Conservation (phyloP, 2,329 filamentous ascomycete genomes). For the Fusarium torreyae region DNA sequence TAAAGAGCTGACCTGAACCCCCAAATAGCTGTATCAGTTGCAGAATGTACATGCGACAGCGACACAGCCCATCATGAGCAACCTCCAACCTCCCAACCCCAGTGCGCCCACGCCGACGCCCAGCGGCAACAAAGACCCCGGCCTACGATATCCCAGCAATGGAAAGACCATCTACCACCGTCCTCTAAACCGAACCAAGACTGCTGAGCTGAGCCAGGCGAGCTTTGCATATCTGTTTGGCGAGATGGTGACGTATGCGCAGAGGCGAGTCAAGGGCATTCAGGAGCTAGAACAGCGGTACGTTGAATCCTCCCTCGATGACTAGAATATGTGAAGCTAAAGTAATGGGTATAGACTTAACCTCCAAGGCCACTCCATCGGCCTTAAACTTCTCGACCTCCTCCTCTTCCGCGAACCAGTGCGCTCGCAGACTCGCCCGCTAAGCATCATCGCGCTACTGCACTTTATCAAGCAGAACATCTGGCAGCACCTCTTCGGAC, state of each 20-base stretch:
- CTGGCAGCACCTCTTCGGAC: conserved; percentile 92
- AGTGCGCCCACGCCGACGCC: conserved; percentile 55
- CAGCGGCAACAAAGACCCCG: conserved; percentile 63
- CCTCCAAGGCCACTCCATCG: conserved; percentile 91
- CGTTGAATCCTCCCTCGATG: conserved; percentile 28
- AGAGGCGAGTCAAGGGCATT: conserved; percentile 90
- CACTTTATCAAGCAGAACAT: conserved; percentile 95
- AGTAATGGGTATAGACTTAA: conserved; percentile 74
- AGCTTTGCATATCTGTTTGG: conserved; percentile 97
- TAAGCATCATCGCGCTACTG: conserved; percentile 89
- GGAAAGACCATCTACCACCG: conserved; percentile 99
- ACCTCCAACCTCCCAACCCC: conserved; percentile 60
- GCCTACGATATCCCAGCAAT: conserved; percentile 89
- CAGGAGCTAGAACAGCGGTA: conserved; percentile 94
- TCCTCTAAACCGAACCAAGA: conserved; percentile 90
- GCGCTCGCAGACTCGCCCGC: conserved; percentile 81
- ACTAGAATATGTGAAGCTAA: background rate
- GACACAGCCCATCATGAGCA: conserved; percentile 61
- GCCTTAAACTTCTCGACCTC: conserved; percentile 94
- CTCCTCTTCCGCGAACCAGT: conserved; percentile 86
- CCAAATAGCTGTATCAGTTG: background rate
- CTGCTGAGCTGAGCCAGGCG: conserved; percentile 89
- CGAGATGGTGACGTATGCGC: conserved; percentile 97
- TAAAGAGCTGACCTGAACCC: background rate
- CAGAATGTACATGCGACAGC: conserved; percentile 43